A percentile compares a stretch with the other conserved stretches of the same genome.
Conservation (phyloP, 2,329 filamentous ascomycete genomes). For the Neonectria magnoliae region DNA sequence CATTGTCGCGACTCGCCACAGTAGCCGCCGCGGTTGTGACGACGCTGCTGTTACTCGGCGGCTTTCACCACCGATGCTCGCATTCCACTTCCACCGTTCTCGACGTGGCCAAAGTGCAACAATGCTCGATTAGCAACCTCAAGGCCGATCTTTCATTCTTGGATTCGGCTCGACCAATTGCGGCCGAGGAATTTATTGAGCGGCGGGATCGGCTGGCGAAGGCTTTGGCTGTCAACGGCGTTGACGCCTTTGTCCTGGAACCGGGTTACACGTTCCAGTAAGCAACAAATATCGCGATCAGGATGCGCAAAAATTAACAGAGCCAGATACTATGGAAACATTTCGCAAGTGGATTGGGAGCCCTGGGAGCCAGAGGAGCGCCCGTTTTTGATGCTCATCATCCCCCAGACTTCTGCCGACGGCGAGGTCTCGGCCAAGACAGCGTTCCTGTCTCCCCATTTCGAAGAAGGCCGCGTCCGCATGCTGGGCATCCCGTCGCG, state of each 20-base stretch:
- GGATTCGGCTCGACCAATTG: constrained; percentile 57
- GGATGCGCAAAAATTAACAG: not conserved
- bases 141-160: constrained; percentile 62
- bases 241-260: constrained; percentile 70
- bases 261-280: constrained; percentile 72
- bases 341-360: constrained; percentile 70
- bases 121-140: constrained; percentile 64
- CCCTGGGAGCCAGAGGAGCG: constrained; percentile 73
- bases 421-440: constrained; percentile 62
- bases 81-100: constrained; percentile 2
- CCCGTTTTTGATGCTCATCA: constrained; percentile 70
- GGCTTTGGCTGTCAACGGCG: constrained; percentile 60
- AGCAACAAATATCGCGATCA: not conserved
- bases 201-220: constrained; percentile 66
- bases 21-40: constrained; percentile 12
- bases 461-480: constrained; percentile 68
- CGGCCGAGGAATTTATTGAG: constrained; percentile 61
- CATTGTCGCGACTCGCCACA: constrained; percentile 5
- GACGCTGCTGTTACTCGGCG: constrained; percentile 11
- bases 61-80: constrained; percentile 11
- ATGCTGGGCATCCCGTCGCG: constrained; percentile 67
- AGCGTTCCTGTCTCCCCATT: constrained; percentile 67
- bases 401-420: constrained; percentile 53
- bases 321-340: constrained; percentile 65
- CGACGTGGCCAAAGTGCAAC: constrained; percentile 33